Percentiles rank a stretch among this genome's conserved stretches.
Evolutionary conservation across 345 rosid species (phyloP).

Genomic region (Viola odorata): DNA sequence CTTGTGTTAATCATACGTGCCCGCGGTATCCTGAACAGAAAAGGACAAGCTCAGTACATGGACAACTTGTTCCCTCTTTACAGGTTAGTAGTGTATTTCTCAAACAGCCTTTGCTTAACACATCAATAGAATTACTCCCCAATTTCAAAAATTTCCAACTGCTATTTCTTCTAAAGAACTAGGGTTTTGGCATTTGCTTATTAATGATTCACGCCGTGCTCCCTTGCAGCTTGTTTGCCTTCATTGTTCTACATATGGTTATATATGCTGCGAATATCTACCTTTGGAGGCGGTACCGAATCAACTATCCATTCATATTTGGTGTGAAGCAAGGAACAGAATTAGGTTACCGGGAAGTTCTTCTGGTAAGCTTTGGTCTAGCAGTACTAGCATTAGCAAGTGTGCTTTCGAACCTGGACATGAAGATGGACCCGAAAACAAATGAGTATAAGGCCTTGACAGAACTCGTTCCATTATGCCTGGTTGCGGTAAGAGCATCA

Average conservation of each 20-base stretch:
- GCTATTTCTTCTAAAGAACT: too few species aligned
- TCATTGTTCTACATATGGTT: constrained; percentile 59
- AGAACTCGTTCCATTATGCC: constrained; percentile 58
- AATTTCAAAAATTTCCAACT: too few species aligned
- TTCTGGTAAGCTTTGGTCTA: constrained; percentile 45
- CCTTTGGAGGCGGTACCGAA: constrained; percentile 59
- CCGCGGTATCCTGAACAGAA: constrained; percentile 36
- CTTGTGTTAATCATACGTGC: constrained; percentile 47
- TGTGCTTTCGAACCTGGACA: constrained; percentile 60
- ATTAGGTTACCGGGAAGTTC: constrained; percentile 60
- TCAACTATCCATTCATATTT: constrained; percentile 68
- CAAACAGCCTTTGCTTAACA: neutral
- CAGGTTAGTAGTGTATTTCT: constrained; percentile 21
- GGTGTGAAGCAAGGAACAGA: constrained; percentile 75
- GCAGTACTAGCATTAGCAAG: constrained; percentile 48
- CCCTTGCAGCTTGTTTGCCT: constrained; percentile 55
- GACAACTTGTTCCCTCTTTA: constrained; percentile 78
- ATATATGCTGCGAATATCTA: constrained; percentile 57
- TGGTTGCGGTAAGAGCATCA: constrained; percentile 39
- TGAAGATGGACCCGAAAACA: constrained; percentile 82
- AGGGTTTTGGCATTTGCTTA: neutral
- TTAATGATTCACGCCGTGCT: neutral
- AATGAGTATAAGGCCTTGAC: constrained; percentile 46
- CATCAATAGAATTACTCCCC: too few species aligned
- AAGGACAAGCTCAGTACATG: constrained; percentile 55